Percentiles rank a stretch among this genome's conserved stretches.
These are phyloP conservation scores for Trichoderma endophyticum DNA, from an alignment of 2,329 filamentous ascomycete species.

Conservation along the genomic window DNA sequence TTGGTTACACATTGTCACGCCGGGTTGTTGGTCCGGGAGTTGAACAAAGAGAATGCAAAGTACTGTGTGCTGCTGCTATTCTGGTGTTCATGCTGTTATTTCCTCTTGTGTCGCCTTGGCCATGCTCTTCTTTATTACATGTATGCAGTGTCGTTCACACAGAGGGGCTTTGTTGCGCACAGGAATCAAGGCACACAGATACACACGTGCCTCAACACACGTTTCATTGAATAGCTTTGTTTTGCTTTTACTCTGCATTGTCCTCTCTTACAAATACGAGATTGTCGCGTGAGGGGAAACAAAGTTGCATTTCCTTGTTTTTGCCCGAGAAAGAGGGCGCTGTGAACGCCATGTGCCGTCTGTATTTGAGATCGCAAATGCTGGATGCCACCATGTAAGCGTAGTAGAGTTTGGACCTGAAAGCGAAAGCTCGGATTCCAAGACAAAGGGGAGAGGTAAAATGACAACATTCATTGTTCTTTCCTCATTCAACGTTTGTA, in stretches of 20 bases:
- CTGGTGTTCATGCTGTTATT: background rate
- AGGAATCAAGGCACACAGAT: background rate
- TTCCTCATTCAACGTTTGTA: background rate
- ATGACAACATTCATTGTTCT: background rate
- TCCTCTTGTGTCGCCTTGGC: background rate
- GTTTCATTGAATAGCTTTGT: background rate
- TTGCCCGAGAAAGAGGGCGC: background rate
- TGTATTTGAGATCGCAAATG: background rate
- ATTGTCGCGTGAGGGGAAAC: background rate
- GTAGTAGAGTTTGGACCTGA: background rate
- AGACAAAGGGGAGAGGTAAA: background rate
- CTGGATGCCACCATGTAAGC: background rate
- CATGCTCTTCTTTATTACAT: background rate
- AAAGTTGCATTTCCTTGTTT: background rate
- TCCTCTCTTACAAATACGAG: background rate
- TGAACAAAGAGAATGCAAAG: background rate
- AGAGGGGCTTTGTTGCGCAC: background rate
- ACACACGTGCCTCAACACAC: background rate
- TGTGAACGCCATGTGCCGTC: background rate
- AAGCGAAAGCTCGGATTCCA: background rate
- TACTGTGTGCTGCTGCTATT: no score
- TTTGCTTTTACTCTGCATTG: background rate
- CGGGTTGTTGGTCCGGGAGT: background rate
- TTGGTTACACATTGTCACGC: background rate
- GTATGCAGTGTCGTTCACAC: background rate